phyloP scores from a whole-genome alignment of 768 basidiomycete genomes.

The Tulasnella calospora region DNA sequence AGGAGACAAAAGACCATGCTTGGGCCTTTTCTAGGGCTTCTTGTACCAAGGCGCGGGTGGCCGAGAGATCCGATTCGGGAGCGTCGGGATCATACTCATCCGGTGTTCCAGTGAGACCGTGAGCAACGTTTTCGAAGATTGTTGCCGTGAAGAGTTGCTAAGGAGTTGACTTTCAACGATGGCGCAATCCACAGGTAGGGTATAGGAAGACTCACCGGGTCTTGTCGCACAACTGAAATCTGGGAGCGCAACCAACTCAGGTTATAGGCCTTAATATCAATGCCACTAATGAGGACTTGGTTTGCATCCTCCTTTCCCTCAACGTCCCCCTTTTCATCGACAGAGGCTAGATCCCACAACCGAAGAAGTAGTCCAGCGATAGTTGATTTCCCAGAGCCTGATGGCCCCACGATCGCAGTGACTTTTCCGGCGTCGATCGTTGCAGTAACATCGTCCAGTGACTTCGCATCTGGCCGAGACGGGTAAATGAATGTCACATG shows the following conservation, averaged over 20 bases:
- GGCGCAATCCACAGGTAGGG: neutral
- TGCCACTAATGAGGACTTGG: constrained; percentile 13
- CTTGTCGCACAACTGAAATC: constrained; percentile 31
- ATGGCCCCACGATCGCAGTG: constrained; percentile 34
- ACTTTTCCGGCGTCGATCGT: constrained; percentile 32
- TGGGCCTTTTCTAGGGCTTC: constrained; percentile 34
- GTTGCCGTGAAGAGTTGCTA: constrained; percentile 33
- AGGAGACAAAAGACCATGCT: constrained; percentile 35
- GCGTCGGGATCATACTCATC: constrained; percentile 33
- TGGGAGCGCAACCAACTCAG: constrained; percentile 32
- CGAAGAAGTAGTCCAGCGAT: constrained; percentile 34
- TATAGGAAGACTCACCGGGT: neutral
- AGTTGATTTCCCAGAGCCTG: constrained; percentile 32
- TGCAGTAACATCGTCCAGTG: constrained; percentile 32
- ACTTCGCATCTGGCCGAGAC: constrained; percentile 31
- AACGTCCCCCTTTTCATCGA: constrained; percentile 7
- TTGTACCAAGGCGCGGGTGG: constrained; percentile 26
- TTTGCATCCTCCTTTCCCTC: neutral
- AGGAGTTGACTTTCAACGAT: neutral
- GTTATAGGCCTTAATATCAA: constrained; percentile 29
- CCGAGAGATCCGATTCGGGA: neutral
- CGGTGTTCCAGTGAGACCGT: constrained; percentile 35
- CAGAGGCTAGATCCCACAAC: constrained; percentile 33
- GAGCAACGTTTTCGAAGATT: constrained; percentile 36
- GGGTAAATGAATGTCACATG: constrained; percentile 36